Conservation (phyloP, 1,284 basidiomycete genomes). For the Moesziomyces antarcticus region DNA sequence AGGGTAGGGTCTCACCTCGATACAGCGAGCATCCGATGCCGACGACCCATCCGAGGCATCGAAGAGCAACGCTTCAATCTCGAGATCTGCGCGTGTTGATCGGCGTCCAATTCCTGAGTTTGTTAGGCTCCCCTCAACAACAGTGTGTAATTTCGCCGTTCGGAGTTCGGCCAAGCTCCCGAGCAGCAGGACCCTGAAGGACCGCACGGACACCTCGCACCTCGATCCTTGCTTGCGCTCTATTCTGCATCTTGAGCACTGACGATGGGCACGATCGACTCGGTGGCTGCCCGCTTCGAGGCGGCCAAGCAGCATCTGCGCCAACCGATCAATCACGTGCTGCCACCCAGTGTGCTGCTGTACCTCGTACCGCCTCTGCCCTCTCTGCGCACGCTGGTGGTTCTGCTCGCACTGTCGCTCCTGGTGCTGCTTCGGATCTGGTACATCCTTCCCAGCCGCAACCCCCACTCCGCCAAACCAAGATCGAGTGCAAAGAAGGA, state of each 20-base stretch:
- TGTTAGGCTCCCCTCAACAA: too few relatives aligned
- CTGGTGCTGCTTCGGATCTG: slow-evolving; percentile 15
- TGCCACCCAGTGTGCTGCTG: slow-evolving; percentile 36
- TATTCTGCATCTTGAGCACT: neutral
- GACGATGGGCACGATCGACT: slow-evolving; percentile 12
- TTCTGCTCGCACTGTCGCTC: slow-evolving; percentile 1
- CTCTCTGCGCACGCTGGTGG: slow-evolving; percentile 4
- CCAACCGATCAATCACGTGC: slow-evolving; percentile 40
- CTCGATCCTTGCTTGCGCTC: too few relatives aligned
- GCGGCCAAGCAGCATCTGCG: slow-evolving; percentile 20
- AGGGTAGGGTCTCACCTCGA: too few relatives aligned
- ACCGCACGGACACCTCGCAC: neutral
- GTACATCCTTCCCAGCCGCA: slow-evolving; percentile 18
- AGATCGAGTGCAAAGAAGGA: neutral
- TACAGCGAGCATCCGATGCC: too few relatives aligned
- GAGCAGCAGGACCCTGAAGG: slow-evolving; percentile 1
- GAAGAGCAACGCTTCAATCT: too few relatives aligned
- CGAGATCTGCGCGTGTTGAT: slow-evolving; percentile 5
- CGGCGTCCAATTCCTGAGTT: neutral
- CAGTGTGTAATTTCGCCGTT: too few relatives aligned
- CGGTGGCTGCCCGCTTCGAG: slow-evolving; percentile 9
- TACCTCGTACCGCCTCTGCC: slow-evolving; percentile 39
- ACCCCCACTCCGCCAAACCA: neutral
- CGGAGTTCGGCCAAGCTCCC: neutral
- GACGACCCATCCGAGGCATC: too few relatives aligned